phyloP scores from a whole-genome alignment of 176 grass and related monocot species.

The Musa beccarii region DNA sequence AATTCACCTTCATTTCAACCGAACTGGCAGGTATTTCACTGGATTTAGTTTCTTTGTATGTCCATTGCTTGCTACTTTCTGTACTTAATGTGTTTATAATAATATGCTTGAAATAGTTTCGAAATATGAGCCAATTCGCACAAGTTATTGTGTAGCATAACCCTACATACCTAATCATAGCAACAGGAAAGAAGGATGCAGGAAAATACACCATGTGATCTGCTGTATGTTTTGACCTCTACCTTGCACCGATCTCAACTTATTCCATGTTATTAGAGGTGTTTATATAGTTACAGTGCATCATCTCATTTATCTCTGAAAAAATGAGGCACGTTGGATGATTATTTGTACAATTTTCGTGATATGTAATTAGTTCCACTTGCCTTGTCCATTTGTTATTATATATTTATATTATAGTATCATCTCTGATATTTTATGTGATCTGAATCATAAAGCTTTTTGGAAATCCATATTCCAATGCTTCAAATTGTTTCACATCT shows the following conservation, averaged over 20 bases:
- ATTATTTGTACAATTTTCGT: too few relatives aligned
- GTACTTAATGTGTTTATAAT: background rate
- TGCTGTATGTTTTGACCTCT: background rate
- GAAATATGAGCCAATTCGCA: background rate
- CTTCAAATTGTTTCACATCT: too few relatives aligned
- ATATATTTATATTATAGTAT: too few relatives aligned
- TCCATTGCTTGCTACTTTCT: background rate
- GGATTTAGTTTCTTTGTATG: background rate
- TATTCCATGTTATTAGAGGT: background rate
- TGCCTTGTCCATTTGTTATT: too few relatives aligned
- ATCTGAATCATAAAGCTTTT: too few relatives aligned
- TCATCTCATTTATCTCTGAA: background rate
- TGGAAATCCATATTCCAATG: too few relatives aligned
- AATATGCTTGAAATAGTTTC: background rate
- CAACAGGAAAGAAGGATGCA: background rate
- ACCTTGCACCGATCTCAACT: background rate
- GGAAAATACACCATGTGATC: background rate
- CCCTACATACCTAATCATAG: background rate
- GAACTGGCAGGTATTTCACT: conserved; percentile 77
- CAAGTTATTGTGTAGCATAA: background rate
- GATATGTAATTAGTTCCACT: too few relatives aligned
- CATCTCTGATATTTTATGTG: too few relatives aligned
- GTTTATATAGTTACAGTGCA: background rate
- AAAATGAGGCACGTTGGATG: too few relatives aligned
- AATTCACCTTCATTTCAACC: conserved; percentile 81